Percentiles rank a stretch among this genome's conserved stretches.
Conservation (phyloP, 148 eudicot genomes). For the Rhododendron simsii region DNA sequence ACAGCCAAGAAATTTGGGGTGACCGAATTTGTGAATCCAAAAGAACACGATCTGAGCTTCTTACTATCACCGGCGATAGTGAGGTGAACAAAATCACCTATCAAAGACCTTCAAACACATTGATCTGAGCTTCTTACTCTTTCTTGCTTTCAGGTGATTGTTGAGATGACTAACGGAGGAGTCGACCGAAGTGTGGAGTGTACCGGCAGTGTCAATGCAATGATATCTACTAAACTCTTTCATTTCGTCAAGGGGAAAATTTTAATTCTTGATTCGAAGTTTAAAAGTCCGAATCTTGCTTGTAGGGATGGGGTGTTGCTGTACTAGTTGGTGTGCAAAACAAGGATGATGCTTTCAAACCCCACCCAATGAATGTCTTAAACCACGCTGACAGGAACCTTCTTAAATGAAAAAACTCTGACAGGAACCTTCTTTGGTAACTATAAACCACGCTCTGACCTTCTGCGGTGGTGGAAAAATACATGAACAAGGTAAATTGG, state of each 20-base stretch:
- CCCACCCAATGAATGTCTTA: slow-evolving; percentile 57
- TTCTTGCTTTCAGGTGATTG: slow-evolving; percentile 30
- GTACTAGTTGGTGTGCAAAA: slow-evolving; percentile 73
- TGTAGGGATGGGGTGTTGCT: slow-evolving; percentile 88
- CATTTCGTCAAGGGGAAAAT: not conserved
- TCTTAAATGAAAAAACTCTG: slow-evolving; percentile 72
- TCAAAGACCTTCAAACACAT: not conserved
- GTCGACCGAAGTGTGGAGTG: slow-evolving; percentile 66
- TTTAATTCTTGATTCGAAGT: not conserved
- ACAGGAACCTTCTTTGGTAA: slow-evolving; percentile 85
- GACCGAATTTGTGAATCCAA: slow-evolving; percentile 71
- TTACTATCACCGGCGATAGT: not conserved
- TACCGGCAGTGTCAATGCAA: slow-evolving; percentile 56
- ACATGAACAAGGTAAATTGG: slow-evolving; percentile 57
- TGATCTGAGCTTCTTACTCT: not conserved
- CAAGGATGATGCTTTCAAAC: slow-evolving; percentile 68
- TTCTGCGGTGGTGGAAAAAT: slow-evolving; percentile 60
- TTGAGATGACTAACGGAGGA: slow-evolving; percentile 69
- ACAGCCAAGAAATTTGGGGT: slow-evolving; percentile 72
- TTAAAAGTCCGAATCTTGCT: slow-evolving; percentile 4
- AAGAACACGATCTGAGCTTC: slow-evolving; percentile 40
- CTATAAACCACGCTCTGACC: slow-evolving; percentile 65
- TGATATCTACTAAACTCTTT: slow-evolving; percentile 39
- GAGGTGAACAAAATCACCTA: not conserved
- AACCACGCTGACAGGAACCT: too few species aligned